A percentile compares a stretch with the other conserved stretches of the same genome.
These are phyloP conservation scores for Neofusicoccum cordaticola DNA, from an alignment of 2,329 filamentous ascomycete species.

Conservation along the genomic window DNA sequence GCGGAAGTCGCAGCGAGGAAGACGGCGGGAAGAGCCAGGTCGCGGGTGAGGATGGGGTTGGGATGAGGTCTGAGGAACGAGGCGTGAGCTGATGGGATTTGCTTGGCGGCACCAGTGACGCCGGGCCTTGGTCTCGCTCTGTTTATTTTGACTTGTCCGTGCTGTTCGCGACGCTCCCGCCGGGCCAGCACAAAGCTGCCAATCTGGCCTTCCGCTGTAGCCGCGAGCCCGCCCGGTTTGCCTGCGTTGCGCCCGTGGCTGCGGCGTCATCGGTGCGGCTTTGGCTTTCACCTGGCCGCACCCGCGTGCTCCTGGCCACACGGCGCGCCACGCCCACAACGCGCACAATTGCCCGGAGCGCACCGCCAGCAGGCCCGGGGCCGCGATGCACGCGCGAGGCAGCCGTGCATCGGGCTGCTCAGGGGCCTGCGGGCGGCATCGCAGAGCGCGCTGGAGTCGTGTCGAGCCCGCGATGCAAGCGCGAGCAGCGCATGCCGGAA, in stretches of 20 bases:
- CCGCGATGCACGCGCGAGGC: background rate
- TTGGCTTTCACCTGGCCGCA: background rate
- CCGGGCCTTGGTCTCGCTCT: constrained; percentile 9
- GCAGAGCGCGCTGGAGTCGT: background rate
- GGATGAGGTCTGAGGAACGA: constrained; percentile 14
- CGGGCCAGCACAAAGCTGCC: constrained; percentile 1
- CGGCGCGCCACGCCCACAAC: background rate
- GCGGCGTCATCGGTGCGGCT: background rate
- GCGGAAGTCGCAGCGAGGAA: background rate
- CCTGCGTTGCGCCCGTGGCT: background rate
- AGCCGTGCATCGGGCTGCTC: background rate
- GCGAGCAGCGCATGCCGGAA: background rate
- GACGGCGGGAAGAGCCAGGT: background rate
- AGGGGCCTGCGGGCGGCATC: background rate
- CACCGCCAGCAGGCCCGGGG: background rate
- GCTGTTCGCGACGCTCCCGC: constrained; percentile 4
- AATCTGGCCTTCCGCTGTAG: background rate
- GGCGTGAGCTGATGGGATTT: constrained; percentile 15
- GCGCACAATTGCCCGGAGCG: background rate
- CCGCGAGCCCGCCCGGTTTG: background rate
- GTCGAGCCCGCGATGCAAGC: background rate
- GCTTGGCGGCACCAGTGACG: constrained; percentile 17
- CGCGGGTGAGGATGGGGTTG: constrained; percentile 7
- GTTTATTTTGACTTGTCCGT: constrained; percentile 14
- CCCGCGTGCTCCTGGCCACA: background rate